Percentiles rank a stretch among this genome's conserved stretches.
phyloP scores from a whole-genome alignment of 2,329 filamentous ascomycete genomes.

The Aotearoamyces nothofagi region DNA sequence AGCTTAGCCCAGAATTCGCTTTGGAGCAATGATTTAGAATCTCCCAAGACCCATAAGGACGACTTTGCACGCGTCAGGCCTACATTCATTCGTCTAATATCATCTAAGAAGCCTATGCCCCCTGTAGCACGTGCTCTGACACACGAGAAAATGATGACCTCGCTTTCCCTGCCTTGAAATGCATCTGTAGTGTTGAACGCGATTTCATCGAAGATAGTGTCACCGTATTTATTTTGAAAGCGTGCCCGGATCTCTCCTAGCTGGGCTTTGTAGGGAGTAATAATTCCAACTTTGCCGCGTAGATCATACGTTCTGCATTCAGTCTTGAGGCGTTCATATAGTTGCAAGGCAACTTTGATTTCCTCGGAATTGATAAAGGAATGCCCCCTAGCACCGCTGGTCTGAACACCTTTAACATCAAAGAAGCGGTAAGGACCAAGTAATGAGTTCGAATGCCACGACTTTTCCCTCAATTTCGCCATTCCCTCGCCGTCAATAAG shows the following conservation, averaged over 20 bases:
- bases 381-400: conserved; percentile 66
- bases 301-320: conserved; percentile 60
- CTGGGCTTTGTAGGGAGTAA: conserved; percentile 95
- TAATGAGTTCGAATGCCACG: conserved; percentile 73
- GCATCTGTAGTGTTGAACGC: conserved; percentile 99
- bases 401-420: conserved; percentile 80
- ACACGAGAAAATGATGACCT: conserved; percentile 98
- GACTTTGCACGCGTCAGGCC: conserved; percentile 93
- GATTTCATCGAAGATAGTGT: conserved; percentile 58
- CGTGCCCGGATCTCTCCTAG: conserved; percentile 62
- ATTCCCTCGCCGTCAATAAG: conserved; percentile 78
- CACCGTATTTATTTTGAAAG: conserved; percentile 60
- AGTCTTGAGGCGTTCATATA: conserved; percentile 64
- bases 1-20: conserved; percentile 85
- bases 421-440: conserved; percentile 95
- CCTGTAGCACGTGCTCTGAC: conserved; percentile 82
- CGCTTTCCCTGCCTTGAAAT: conserved; percentile 91
- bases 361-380: conserved; percentile 85
- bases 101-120: conserved; percentile 96
- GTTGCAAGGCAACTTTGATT: conserved; percentile 67
- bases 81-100: conserved; percentile 98
- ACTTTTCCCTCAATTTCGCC: conserved; percentile 56
- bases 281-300: conserved; percentile 80
- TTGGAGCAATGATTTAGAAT: conserved; percentile 71
- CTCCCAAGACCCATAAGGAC: conserved; percentile 90